Evolutionary conservation across 306 rosid species (phyloP).

Genomic region (Cucurbita argyrosperma): DNA sequence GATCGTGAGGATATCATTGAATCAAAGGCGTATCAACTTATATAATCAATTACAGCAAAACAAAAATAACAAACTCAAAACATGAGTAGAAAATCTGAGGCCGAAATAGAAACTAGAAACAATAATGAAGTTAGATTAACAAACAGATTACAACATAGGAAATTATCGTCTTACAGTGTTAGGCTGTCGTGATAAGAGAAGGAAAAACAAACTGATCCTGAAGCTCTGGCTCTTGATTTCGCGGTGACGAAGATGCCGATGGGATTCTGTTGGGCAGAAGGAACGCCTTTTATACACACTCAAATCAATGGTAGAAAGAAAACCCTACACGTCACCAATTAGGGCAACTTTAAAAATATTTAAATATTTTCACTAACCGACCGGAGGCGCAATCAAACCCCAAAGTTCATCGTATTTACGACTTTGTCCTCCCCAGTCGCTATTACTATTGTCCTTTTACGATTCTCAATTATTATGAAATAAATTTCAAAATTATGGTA

Average conservation of each 20-base stretch:
- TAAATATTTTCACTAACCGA: not conserved
- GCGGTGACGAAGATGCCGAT: slow-evolving; percentile 4
- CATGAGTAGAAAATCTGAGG: not conserved
- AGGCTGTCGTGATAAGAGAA: not conserved
- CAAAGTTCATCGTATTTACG: not conserved
- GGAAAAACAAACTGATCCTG: not conserved
- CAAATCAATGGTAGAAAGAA: slow-evolving; percentile 3
- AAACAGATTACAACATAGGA: not conserved
- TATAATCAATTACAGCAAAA: not conserved
- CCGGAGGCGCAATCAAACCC: not conserved
- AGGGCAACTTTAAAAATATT: not conserved
- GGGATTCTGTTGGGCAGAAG: not conserved
- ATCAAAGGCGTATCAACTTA: not conserved
- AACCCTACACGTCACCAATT: slow-evolving; percentile 9
- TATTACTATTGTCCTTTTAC: not conserved
- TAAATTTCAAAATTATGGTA: not conserved
- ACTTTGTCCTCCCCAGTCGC: not conserved
- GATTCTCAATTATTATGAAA: not conserved
- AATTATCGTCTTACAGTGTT: not conserved
- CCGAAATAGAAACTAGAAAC: not conserved
- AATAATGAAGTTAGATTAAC: not conserved
- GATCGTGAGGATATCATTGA: not conserved
- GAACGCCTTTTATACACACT: not conserved
- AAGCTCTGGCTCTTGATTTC: not conserved
- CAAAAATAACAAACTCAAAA: not conserved